A percentile compares a stretch with the other conserved stretches of the same genome.
These are phyloP conservation scores for Neopestalotiopsis rosae DNA, from an alignment of 2,329 filamentous ascomycete genomes.

Conservation along the genomic window DNA sequence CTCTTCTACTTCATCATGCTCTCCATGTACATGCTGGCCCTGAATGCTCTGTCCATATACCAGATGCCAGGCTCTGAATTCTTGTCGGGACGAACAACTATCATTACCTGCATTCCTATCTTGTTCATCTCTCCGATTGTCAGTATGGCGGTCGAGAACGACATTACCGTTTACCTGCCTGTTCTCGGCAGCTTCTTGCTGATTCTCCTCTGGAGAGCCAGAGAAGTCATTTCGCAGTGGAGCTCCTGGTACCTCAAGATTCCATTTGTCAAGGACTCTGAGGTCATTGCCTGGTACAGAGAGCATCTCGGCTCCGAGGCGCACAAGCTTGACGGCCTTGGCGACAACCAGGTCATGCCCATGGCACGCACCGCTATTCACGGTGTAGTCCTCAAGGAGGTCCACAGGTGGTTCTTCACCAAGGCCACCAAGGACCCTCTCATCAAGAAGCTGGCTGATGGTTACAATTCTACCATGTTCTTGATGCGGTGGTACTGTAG, in stretches of 20 bases:
- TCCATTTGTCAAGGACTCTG: conserved; percentile 6
- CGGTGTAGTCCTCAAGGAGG: conserved; percentile 6
- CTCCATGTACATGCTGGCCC: conserved; percentile 2
- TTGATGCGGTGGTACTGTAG: conserved; percentile 14
- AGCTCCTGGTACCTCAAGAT: conserved; percentile 14
- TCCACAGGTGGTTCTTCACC: conserved; percentile 9
- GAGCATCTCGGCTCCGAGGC: background rate
- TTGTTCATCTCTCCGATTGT: conserved; percentile 13
- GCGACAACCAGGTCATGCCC: conserved; percentile 12
- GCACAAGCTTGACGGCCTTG: background rate
- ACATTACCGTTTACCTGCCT: conserved; percentile 5
- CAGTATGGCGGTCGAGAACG: background rate
- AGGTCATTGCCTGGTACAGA: conserved; percentile 10
- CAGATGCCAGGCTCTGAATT: conserved; percentile 11
- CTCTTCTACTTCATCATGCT: conserved; percentile 17
- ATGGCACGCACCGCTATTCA: conserved; percentile 5
- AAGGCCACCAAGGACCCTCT: background rate
- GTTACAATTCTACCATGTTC: conserved; percentile 9
- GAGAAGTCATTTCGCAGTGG: conserved; percentile 1
- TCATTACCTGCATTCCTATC: conserved; percentile 15
- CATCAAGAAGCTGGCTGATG: conserved; percentile 5
- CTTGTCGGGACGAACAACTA: conserved; percentile 6
- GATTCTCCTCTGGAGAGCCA: background rate
- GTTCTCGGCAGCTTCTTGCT: conserved; percentile 10
- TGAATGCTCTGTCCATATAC: conserved; percentile 15